Evolutionary conservation across 2,329 filamentous ascomycete genomes (phyloP).

Genomic region (Diaporthe aspalathi): DNA sequence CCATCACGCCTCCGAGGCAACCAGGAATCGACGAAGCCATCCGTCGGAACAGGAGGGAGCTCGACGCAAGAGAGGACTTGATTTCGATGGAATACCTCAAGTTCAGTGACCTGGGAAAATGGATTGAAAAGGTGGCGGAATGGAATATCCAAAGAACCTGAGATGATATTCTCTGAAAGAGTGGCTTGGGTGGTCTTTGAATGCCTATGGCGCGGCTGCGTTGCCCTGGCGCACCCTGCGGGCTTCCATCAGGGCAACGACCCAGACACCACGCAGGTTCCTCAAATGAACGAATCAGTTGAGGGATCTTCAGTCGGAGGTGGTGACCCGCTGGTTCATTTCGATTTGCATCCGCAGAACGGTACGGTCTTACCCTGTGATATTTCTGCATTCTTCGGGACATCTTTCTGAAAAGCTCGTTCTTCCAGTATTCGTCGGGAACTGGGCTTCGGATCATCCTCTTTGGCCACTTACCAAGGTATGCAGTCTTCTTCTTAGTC

Average conservation of each 20-base stretch:
- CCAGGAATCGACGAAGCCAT: neutral
- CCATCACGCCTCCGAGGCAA: neutral
- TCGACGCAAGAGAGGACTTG: constrained; percentile 2
- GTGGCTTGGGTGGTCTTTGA: constrained; percentile 22
- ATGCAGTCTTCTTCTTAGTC: neutral
- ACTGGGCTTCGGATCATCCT: no score
- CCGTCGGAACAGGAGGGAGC: neutral
- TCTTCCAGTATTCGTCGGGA: no score
- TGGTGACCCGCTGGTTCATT: no score
- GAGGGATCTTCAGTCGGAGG: no score
- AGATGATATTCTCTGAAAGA: neutral
- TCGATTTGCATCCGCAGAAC: no score
- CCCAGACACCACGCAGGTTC: constrained; percentile 3
- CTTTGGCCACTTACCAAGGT: no score
- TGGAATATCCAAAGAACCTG: neutral
- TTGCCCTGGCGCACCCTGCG: constrained; percentile 16
- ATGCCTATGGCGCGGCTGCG: constrained; percentile 17
- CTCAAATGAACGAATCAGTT: neutral
- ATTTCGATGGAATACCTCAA: constrained; percentile 9
- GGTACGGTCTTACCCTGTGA: no score
- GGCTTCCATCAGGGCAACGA: constrained; percentile 9
- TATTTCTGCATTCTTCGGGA: no score
- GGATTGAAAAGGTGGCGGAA: constrained; percentile 4
- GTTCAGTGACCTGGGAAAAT: constrained; percentile 12
- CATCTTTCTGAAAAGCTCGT: no score